A percentile compares a stretch with the other conserved stretches of the same genome.
Evolutionary conservation across 1,284 basidiomycete species (phyloP).

Genomic region (Fistulinella staudtii): DNA sequence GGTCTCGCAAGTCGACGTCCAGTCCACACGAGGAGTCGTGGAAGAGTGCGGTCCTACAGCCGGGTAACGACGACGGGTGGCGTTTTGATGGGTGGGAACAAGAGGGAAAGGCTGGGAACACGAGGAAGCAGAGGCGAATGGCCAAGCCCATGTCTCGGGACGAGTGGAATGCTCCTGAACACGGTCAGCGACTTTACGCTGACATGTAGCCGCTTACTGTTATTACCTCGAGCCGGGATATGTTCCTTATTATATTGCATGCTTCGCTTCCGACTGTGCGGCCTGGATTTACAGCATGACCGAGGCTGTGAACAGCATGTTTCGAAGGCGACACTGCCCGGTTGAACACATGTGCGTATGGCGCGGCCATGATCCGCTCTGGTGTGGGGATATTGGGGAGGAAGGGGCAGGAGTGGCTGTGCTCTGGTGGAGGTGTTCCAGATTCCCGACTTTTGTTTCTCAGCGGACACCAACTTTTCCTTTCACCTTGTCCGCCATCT

Average conservation of each 20-base stretch:
- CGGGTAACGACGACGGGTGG: conserved; percentile 25
- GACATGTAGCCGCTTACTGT: too few species aligned
- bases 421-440: conserved; percentile 15
- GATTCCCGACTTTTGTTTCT: conserved; percentile 10
- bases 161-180: too few species aligned
- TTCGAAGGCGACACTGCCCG: neutral
- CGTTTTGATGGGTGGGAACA: conserved; percentile 28
- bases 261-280: neutral
- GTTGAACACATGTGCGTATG: too few species aligned
- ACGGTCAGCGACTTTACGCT: conserved; percentile 12
- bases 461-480: conserved; percentile 8
- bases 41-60: conserved; percentile 23
- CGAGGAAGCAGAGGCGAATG: conserved; percentile 2
- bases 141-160: neutral
- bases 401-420: conserved; percentile 27
- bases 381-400: too few species aligned
- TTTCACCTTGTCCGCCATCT: neutral
- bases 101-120: neutral
- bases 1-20: conserved; percentile 13
- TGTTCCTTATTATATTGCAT: too few species aligned
- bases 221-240: too few species aligned
- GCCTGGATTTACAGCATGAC: too few species aligned
- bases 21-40: conserved; percentile 25
- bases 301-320: too few species aligned
- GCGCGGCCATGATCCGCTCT: too few species aligned